Evolutionary conservation across 1,284 basidiomycete species (phyloP).

Genomic region (Cutaneotrichosporon mucoides): DNA sequence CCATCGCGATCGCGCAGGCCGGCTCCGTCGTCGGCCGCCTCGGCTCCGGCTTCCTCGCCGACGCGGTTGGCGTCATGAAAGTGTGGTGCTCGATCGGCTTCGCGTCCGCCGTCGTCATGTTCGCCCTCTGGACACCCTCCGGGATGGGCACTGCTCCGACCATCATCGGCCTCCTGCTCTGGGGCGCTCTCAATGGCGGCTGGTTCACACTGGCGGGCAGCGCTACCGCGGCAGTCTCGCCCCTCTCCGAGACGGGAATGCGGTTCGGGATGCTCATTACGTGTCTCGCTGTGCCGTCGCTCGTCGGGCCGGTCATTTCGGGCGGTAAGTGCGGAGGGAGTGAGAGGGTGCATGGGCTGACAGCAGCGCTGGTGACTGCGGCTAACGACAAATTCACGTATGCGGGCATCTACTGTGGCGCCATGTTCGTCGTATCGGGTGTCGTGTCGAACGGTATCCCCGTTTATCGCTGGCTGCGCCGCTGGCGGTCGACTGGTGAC

Average conservation of each 20-base stretch:
- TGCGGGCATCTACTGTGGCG: slow-evolving; percentile 34
- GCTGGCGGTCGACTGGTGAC: too few relatives aligned
- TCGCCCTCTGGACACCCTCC: slow-evolving; percentile 23
- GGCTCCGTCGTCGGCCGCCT: slow-evolving; percentile 28
- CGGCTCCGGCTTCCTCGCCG: slow-evolving; percentile 22
- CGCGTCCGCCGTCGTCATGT: slow-evolving; percentile 13
- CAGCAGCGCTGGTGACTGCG: slow-evolving; percentile 25
- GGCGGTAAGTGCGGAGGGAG: not conserved
- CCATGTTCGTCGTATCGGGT: slow-evolving; percentile 25
- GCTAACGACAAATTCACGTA: slow-evolving; percentile 25
- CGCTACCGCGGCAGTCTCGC: slow-evolving; percentile 12
- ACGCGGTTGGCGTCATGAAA: slow-evolving; percentile 22
- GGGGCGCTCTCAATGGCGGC: slow-evolving; percentile 36
- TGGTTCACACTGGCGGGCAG: slow-evolving; percentile 43
- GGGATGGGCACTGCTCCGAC: not conserved
- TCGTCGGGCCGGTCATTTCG: slow-evolving; percentile 17
- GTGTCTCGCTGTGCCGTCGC: slow-evolving; percentile 27
- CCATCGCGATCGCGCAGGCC: slow-evolving; percentile 25
- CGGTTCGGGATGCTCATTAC: slow-evolving; percentile 46
- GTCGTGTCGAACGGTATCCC: not conserved
- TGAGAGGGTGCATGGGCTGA: not conserved
- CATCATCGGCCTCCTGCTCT: slow-evolving; percentile 42
- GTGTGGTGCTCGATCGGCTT: slow-evolving; percentile 20
- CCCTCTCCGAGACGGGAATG: slow-evolving; percentile 29
- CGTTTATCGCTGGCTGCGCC: too few relatives aligned